Base-by-base conservation (phyloP, 257 asterid genomes). In the Scutellaria barbata region DNA sequence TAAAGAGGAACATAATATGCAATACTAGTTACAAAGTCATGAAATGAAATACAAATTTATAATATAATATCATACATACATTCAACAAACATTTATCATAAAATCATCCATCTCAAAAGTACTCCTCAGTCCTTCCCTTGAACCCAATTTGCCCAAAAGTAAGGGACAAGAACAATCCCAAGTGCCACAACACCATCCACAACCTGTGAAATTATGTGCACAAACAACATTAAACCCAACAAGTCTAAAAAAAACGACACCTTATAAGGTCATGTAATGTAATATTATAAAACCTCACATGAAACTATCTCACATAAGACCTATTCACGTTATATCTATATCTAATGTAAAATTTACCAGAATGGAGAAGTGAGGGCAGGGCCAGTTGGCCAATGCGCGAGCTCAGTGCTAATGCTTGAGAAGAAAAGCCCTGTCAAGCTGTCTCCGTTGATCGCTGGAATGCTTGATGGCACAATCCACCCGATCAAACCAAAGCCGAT, bases 101-200 rank as follows among this genome's bases (percentile, higher is more conserved):
- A 14, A 48, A 39, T 13, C 8, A 78, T 20, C 17, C 41, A 74
- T 64, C 52, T 80, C 64, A 82, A 61, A 90, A 92, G 82, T 92
- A 90, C 5, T 82, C 81, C 72, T 92, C 98, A 45, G 95, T 82
- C 96, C 97, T 88, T 63, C 99, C 99, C 86, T 91, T 94, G 95
- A 94, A 94, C 37, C 99, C 97, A 88, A 91, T 94, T 72, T 94
- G 99, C 8, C 99, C 99, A 57, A 94, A 91, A 39, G 97, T 94
- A 18, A 94, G 89, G 74, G 82, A 56, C 40, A 94, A 0, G 77
- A 94, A 94, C 72, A 94, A 73, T 10, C 97, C 97, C 59, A 94
- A 69, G 65, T 94, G 99, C 99, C 99, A 94, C 4, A 80, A 56
- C n/a, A 89, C 79, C 90, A 94, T 0, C 99, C 97, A 94, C 85